These are phyloP conservation scores for Pestalotiopsis sp. DNA, from an alignment of 2,329 filamentous ascomycete species.

Conservation along the genomic window DNA sequence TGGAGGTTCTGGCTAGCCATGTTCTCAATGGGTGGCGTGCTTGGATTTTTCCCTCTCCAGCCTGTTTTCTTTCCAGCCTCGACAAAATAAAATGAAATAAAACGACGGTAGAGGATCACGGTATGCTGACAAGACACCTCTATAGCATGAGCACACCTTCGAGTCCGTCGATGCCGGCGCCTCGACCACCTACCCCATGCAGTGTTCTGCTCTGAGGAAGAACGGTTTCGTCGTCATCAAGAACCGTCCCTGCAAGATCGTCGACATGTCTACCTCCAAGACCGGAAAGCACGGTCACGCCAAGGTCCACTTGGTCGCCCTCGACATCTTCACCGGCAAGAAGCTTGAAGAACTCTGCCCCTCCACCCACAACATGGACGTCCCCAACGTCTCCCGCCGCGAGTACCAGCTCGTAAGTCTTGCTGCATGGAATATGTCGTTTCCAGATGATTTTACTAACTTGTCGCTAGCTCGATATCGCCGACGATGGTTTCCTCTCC, in stretches of 20 bases:
- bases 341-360: slow-evolving; percentile 99
- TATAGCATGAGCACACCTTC: slow-evolving; percentile 72
- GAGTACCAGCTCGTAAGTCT: slow-evolving; percentile 91
- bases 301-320: slow-evolving; percentile 97
- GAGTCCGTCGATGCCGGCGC: slow-evolving; percentile 95
- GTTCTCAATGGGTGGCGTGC: not conserved
- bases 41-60: not conserved
- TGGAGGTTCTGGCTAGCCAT: not conserved
- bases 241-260: slow-evolving; percentile 98
- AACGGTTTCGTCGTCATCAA: slow-evolving; percentile 99
- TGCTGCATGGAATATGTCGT: not conserved
- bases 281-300: slow-evolving; percentile 99
- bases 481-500: slow-evolving; percentile 91
- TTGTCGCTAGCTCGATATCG: slow-evolving; percentile 76
- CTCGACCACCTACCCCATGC: slow-evolving; percentile 92
- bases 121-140: slow-evolving; percentile 13
- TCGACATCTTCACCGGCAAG: slow-evolving; percentile 99
- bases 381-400: slow-evolving; percentile 86
- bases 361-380: slow-evolving; percentile 97
- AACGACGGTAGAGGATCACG: not conserved
- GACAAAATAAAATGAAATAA: not conserved
- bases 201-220: slow-evolving; percentile 99
- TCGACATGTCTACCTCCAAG: slow-evolving; percentile 99
- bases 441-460: slow-evolving; percentile 4
- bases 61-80: not conserved